Percentiles rank a stretch among this genome's conserved stretches.
Conservation (phyloP, 768 basidiomycete genomes). For the Clitopilus passeckerianus region DNA sequence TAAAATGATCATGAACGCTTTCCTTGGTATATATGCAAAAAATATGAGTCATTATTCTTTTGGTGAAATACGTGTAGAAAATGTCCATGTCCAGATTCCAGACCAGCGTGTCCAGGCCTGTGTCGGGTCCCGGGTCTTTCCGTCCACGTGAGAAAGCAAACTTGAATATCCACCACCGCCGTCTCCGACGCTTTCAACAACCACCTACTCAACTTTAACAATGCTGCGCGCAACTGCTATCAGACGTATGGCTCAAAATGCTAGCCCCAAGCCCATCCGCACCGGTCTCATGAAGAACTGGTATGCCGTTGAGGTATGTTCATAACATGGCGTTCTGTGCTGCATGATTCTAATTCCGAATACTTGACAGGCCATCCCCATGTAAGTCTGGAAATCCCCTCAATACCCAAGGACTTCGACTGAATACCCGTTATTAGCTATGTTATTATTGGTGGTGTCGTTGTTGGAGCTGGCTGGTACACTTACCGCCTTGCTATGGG, state of each 20-base stretch:
- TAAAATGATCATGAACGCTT: constrained; percentile 16
- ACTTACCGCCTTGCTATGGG: constrained; percentile 59
- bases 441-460: constrained; percentile 45
- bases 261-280: constrained; percentile 22
- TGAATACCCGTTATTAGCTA: constrained; percentile 25
- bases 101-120: not conserved
- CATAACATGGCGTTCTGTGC: constrained; percentile 6
- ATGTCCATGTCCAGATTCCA: not conserved
- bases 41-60: not conserved
- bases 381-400: constrained; percentile 28
- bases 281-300: constrained; percentile 56
- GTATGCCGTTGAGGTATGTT: constrained; percentile 67
- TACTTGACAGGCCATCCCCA: constrained; percentile 39
- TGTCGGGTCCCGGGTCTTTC: not conserved
- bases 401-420: not conserved
- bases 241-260: not conserved
- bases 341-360: constrained; percentile 1
- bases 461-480: constrained; percentile 65
- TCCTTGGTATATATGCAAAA: constrained; percentile 5
- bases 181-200: not conserved
- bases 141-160: not conserved
- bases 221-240: not conserved
- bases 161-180: not conserved
- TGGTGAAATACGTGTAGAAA: not conserved
- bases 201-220: not conserved